Evolutionary conservation across 306 rosid genomes (phyloP).

Genomic region (Rosa chinensis): DNA sequence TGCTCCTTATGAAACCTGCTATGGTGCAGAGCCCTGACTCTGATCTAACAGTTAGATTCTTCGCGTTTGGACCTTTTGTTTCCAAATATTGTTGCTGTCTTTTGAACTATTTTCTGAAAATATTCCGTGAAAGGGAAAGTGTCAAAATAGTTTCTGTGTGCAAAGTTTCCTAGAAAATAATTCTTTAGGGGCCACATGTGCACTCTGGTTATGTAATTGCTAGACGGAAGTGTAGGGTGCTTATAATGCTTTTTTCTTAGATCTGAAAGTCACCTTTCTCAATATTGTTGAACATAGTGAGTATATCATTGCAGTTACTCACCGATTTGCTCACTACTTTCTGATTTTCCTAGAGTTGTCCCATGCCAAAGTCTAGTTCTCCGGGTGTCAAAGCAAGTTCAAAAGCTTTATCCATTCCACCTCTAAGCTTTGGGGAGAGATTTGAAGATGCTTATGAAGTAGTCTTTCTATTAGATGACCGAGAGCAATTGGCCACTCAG

Average conservation of each 20-base stretch:
- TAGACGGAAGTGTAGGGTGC: background rate
- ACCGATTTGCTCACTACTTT: slow-evolving; percentile 21
- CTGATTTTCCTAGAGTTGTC: slow-evolving; percentile 38
- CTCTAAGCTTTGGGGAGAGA: slow-evolving; percentile 78
- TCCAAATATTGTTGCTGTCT: background rate
- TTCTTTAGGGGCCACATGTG: background rate
- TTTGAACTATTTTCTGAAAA: background rate
- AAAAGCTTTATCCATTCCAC: slow-evolving; percentile 63
- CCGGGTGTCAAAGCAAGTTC: slow-evolving; percentile 36
- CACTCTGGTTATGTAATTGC: background rate
- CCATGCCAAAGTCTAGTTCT: slow-evolving; percentile 34
- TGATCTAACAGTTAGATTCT: background rate
- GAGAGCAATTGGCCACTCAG: slow-evolving; percentile 86
- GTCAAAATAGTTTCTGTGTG: background rate
- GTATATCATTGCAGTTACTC: background rate
- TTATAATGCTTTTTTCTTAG: background rate
- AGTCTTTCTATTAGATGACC: slow-evolving; percentile 74
- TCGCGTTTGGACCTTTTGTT: background rate
- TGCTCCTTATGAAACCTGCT: too few relatives aligned
- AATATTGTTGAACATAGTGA: background rate
- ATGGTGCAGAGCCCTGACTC: background rate
- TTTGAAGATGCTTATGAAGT: slow-evolving; percentile 83
- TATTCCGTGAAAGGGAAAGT: background rate
- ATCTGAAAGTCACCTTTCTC: background rate
- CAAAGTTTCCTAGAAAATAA: background rate